Base-by-base conservation (phyloP, 805 yeast species). In the Starmerella powellii region DNA sequence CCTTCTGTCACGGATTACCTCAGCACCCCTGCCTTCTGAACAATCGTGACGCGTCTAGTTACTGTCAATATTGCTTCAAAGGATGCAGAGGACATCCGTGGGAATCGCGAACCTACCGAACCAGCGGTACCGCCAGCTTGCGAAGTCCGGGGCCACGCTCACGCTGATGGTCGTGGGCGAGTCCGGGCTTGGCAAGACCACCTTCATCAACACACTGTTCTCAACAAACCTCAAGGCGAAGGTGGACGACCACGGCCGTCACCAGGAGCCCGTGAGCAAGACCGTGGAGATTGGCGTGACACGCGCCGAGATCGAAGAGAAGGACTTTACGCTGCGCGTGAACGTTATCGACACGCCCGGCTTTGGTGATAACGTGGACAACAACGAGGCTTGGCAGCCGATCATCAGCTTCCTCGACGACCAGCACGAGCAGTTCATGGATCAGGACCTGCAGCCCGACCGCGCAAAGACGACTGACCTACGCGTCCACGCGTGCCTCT, bases 91-190 rank as follows among this genome's bases (percentile, higher is more conserved):
- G 29, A 49, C 54, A 12, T 40, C 46, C 26, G 54, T 56, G 6
- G 63, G 61, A n/a, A 54, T 59, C 30, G 58, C 52, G 31, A 55
- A 58, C 39, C 45, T 59, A 45, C 63, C 63, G 23, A 57, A 57
- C 49, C 63, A 59, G 51, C 49, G 59, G 59, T 56, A 51, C 40
- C 55, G 54, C 41, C 52, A 45, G 49, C 51, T 66, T 20, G 62
- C 65, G 38, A 58, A 62, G 46, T 49, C 57, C 8, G 95, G 95
- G 15, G 76, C 83, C 17, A 67, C 76, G 20, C 80, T 83, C 62
- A 84, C 93, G 35, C 55, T 87, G 43, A 75, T 86, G 81, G 75
- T 85, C 29, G 86, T 80, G 37, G 95, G 96, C 24, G 86, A 80
- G 60, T 68, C 80, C 38, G 95, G 95, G 3, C 68, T 82, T 40